Percentiles rank a stretch among this genome's conserved stretches.
phyloP scores from a whole-genome alignment of 805 yeast species.

The Cyberlindnera maritima region DNA sequence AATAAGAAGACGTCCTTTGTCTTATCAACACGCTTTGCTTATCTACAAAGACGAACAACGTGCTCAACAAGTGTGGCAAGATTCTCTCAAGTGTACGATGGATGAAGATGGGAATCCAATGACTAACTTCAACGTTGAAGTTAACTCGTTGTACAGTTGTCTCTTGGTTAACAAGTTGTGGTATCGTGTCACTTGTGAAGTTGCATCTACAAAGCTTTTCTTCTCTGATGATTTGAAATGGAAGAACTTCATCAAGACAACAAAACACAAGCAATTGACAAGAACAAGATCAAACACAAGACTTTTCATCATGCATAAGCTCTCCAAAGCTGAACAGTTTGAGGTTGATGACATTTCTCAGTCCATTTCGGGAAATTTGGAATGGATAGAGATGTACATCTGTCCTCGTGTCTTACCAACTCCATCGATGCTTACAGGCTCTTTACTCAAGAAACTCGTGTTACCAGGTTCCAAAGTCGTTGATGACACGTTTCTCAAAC shows the following conservation, averaged over 20 bases:
- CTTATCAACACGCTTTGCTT: constrained; percentile 63
- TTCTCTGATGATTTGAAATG: constrained; percentile 51
- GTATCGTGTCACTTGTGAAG: constrained; percentile 50
- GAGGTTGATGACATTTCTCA: constrained; percentile 49
- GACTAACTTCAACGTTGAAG: constrained; percentile 5
- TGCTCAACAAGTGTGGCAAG: constrained; percentile 46
- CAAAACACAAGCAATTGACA: constrained; percentile 11
- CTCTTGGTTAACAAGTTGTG: constrained; percentile 68
- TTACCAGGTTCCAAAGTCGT: constrained; percentile 70
- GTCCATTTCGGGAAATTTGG: constrained; percentile 46
- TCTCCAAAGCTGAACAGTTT: constrained; percentile 50
- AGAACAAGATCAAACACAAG: constrained; percentile 31
- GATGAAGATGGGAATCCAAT: constrained; percentile 22
- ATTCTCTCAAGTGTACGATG: constrained; percentile 19
- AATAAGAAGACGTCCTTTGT: constrained; percentile 64
- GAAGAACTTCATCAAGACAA: constrained; percentile 32
- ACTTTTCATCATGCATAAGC: constrained; percentile 65
- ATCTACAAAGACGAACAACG: constrained; percentile 53
- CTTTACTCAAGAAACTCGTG: constrained; percentile 39
- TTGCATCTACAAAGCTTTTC: constrained; percentile 52
- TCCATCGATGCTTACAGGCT: constrained; percentile 40
- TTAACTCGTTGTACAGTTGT: constrained; percentile 52
- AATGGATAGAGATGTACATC: constrained; percentile 77
- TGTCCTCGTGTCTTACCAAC: constrained; percentile 73
- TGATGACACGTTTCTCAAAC: constrained; percentile 55